Conservation (phyloP, 1,139 yeast genomes). For the Candida freyschussii region DNA sequence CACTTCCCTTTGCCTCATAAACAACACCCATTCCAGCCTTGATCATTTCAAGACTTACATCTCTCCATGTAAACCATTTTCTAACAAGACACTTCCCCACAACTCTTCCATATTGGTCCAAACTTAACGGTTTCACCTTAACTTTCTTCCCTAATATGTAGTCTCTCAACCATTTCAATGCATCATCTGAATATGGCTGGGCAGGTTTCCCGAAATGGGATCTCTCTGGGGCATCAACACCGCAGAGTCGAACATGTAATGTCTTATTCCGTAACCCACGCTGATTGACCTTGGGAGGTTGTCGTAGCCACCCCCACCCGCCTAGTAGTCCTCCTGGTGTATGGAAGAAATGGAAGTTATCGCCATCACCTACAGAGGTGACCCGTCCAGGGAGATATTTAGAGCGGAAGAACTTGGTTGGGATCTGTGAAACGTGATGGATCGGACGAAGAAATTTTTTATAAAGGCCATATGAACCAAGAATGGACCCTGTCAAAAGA, state of each 20-base stretch:
- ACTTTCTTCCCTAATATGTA: slow-evolving; percentile 63
- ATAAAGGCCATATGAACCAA: slow-evolving; percentile 35
- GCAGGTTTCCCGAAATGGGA: slow-evolving; percentile 94
- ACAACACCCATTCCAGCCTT: slow-evolving; percentile 79
- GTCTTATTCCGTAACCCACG: slow-evolving; percentile 35
- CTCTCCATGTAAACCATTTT: slow-evolving; percentile 62
- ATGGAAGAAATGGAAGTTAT: slow-evolving; percentile 86
- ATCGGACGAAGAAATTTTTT: slow-evolving; percentile 34
- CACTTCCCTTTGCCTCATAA: slow-evolving; percentile 76
- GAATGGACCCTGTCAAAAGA: slow-evolving; percentile 29
- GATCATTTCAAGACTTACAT: slow-evolving; percentile 85
- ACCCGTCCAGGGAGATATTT: slow-evolving; percentile 69
- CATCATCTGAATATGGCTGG: slow-evolving; percentile 84
- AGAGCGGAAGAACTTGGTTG: slow-evolving; percentile 33
- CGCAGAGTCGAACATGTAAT: slow-evolving; percentile 67
- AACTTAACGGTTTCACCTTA: slow-evolving; percentile 67
- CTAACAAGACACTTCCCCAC: slow-evolving; percentile 78
- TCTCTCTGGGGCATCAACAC: slow-evolving; percentile 97
- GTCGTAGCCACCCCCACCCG: slow-evolving; percentile 94
- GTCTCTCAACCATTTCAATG: slow-evolving; percentile 66
- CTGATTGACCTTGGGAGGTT: slow-evolving; percentile 40
- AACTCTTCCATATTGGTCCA: slow-evolving; percentile 86
- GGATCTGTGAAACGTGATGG: slow-evolving; percentile 37
- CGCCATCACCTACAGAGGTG: slow-evolving; percentile 95
- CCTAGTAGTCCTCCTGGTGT: slow-evolving; percentile 84